A percentile compares a stretch with the other conserved stretches of the same genome.
These are phyloP conservation scores for Erysimum cheiri DNA, from an alignment of 441 rosid genomes.

Conservation along the genomic window DNA sequence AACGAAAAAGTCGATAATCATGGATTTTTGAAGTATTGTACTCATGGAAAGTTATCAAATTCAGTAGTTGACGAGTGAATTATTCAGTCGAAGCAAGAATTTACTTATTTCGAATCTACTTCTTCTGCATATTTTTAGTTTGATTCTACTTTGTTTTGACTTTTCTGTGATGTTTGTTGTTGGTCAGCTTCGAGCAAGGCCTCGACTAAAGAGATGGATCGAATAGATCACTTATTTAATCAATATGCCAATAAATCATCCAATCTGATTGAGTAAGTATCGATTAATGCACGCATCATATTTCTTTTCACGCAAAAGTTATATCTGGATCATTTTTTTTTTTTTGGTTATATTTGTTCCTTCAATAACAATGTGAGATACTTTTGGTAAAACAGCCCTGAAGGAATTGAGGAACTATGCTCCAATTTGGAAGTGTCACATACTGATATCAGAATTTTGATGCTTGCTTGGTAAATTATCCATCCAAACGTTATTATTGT, in stretches of 20 bases:
- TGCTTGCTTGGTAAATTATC: slow-evolving; percentile 89
- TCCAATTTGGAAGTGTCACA: slow-evolving; percentile 85
- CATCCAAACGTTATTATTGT: background rate
- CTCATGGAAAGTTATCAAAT: background rate
- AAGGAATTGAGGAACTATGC: slow-evolving; percentile 90
- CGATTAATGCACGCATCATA: background rate
- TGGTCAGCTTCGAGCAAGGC: slow-evolving; percentile 82
- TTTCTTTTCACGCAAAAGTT: background rate
- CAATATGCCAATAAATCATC: slow-evolving; percentile 78
- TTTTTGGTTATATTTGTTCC: slow-evolving; percentile 54
- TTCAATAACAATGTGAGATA: slow-evolving; percentile 37
- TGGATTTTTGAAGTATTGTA: slow-evolving; percentile 1
- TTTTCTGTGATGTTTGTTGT: background rate
- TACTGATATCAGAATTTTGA: slow-evolving; percentile 92
- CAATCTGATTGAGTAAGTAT: slow-evolving; percentile 86
- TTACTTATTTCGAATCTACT: background rate
- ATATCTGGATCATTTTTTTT: background rate
- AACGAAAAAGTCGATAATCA: background rate
- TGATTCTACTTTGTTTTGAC: slow-evolving; percentile 2
- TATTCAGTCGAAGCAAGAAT: background rate
- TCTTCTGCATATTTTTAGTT: background rate
- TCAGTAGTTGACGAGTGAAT: slow-evolving; percentile 5
- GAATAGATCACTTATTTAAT: slow-evolving; percentile 79
- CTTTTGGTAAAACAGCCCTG: slow-evolving; percentile 73
- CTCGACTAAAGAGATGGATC: slow-evolving; percentile 89